A percentile compares a stretch with the other conserved stretches of the same genome.
These are phyloP conservation scores for Cladosporium phlei DNA, from an alignment of 2,329 filamentous ascomycete species.

Conservation along the genomic window DNA sequence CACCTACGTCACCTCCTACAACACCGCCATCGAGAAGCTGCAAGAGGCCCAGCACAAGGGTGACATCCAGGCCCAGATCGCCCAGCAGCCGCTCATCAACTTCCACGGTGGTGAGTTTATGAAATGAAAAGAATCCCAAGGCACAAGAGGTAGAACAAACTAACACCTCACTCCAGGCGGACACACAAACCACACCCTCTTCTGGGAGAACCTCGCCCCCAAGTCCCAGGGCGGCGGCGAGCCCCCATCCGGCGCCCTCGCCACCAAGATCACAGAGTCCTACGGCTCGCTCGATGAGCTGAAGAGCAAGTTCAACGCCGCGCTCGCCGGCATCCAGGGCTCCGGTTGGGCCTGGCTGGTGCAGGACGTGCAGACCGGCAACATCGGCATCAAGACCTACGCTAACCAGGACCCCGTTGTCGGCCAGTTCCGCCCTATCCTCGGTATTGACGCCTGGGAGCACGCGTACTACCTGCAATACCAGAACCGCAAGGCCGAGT, in stretches of 20 bases:
- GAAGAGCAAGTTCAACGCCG: slow-evolving; percentile 60
- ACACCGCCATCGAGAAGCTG: slow-evolving; percentile 70
- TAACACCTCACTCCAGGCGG: slow-evolving; percentile 39
- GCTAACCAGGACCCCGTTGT: slow-evolving; percentile 87
- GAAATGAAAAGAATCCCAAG: background rate
- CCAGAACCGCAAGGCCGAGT: slow-evolving; percentile 94
- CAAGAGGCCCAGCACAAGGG: slow-evolving; percentile 51
- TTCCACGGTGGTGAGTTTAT: slow-evolving; percentile 55
- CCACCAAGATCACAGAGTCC: slow-evolving; percentile 54
- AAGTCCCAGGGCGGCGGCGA: slow-evolving; percentile 62
- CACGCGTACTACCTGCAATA: slow-evolving; percentile 96
- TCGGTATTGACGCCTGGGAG: slow-evolving; percentile 94
- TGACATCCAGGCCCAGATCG: slow-evolving; percentile 52
- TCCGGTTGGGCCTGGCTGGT: slow-evolving; percentile 78
- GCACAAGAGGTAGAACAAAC: background rate
- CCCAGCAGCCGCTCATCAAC: slow-evolving; percentile 56
- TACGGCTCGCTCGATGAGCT: slow-evolving; percentile 57
- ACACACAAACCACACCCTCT: slow-evolving; percentile 63
- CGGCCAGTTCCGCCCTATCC: slow-evolving; percentile 72
- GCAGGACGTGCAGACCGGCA: slow-evolving; percentile 57
- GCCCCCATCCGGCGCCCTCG: slow-evolving; percentile 54
- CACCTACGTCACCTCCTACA: slow-evolving; percentile 87
- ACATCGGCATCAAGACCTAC: slow-evolving; percentile 69
- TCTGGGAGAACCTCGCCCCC: slow-evolving; percentile 67
- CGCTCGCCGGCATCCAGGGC: slow-evolving; percentile 61